phyloP scores from a whole-genome alignment of 2,329 filamentous ascomycete species.

The Venturia carpophila region DNA sequence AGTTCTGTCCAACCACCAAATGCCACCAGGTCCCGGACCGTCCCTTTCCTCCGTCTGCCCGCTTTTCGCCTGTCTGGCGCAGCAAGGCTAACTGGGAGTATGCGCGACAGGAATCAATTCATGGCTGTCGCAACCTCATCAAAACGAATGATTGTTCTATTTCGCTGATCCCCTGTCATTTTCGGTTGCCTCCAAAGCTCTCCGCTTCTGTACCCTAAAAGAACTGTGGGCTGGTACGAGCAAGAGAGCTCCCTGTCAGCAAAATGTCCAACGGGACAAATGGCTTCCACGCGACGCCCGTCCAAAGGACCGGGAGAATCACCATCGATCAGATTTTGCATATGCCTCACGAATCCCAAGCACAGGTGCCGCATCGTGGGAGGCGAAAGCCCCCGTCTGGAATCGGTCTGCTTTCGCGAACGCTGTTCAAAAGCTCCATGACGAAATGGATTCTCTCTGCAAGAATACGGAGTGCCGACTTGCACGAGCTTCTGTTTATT shows the following conservation, averaged over 20 bases:
- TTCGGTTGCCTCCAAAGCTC: background rate
- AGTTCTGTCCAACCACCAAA: background rate
- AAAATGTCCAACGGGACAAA: background rate
- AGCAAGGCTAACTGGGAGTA: constrained; percentile 4
- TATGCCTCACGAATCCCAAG: background rate
- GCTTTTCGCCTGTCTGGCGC: background rate
- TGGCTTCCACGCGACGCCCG: background rate
- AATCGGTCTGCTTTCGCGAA: constrained; percentile 68
- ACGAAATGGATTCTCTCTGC: constrained; percentile 71
- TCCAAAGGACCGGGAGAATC: constrained; percentile 7
- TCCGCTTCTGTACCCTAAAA: background rate
- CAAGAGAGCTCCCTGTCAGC: background rate
- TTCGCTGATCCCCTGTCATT: background rate
- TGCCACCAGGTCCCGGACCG: background rate
- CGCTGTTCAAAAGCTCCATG: constrained; percentile 66
- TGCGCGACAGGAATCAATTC: background rate
- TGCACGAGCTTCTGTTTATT: constrained; percentile 81
- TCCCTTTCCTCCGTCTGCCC: background rate
- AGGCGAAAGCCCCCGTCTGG: background rate
- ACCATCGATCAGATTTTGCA: constrained; percentile 16
- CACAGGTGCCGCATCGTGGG: background rate
- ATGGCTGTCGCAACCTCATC: background rate
- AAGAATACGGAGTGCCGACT: constrained; percentile 58
- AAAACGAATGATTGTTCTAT: background rate
- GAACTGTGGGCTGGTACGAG: background rate